Evolutionary conservation across 768 basidiomycete species (phyloP).

Genomic region (Multifurca ochricompacta): DNA sequence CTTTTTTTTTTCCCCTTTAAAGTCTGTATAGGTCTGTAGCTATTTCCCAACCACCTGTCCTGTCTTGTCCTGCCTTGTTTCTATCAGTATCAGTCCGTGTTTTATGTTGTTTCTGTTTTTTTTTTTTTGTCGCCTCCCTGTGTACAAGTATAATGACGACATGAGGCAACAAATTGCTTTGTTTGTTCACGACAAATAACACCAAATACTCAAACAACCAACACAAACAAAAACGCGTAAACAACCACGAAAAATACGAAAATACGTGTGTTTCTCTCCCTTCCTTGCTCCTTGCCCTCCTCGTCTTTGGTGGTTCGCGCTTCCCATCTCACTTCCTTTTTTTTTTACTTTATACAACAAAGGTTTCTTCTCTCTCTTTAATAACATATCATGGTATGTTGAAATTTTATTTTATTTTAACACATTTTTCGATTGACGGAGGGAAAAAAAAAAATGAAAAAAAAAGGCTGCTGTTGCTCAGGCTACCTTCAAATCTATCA

Average conservation of each 20-base stretch:
- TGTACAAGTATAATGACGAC: background rate
- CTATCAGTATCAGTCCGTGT: background rate
- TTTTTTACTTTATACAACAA: no score
- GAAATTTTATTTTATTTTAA: background rate
- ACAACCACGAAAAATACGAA: no score
- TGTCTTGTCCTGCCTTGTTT: background rate
- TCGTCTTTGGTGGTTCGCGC: background rate
- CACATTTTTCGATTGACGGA: background rate
- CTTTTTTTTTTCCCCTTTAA: background rate
- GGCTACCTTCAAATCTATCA: conserved; percentile 95
- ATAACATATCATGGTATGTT: conserved; percentile 2
- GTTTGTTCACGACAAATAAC: conserved; percentile 4
- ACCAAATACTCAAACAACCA: no score
- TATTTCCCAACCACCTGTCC: background rate
- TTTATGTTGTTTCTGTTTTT: background rate
- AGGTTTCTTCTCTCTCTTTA: no score
- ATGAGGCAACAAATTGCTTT: background rate
- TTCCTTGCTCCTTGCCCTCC: background rate
- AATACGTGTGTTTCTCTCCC: no score
- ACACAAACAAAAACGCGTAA: no score
- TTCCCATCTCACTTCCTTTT: background rate
- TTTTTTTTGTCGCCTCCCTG: background rate
- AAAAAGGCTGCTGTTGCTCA: conserved; percentile 65
- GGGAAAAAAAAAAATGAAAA: background rate
- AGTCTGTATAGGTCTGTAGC: background rate